Conservation (phyloP, 2,329 filamentous ascomycete species). For the Colletotrichum australisinense region DNA sequence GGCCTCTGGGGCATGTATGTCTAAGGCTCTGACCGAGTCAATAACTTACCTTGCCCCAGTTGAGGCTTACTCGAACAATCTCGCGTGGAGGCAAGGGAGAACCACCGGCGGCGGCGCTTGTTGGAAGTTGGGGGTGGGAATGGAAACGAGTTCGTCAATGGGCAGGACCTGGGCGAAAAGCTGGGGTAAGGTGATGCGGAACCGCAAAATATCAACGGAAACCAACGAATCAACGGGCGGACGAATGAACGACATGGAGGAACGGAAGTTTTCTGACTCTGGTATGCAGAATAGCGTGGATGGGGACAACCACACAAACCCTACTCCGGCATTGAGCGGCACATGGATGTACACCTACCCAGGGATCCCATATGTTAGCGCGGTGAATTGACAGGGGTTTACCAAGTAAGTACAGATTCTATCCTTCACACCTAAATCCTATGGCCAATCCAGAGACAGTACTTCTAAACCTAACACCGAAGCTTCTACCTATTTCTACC, state of each 20-base stretch:
- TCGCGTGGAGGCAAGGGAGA: constrained; percentile 2
- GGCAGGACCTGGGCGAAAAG: neutral
- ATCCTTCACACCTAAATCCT: no score
- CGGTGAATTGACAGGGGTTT: no score
- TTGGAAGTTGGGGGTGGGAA: neutral
- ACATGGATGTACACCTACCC: no score
- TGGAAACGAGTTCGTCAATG: neutral
- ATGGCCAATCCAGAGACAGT: no score
- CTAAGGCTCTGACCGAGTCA: neutral
- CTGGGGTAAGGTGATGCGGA: neutral
- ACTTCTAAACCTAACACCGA: no score
- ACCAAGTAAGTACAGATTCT: no score
- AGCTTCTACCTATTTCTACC: no score
- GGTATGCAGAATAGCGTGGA: neutral
- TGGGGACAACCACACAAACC: no score
- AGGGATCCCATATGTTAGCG: no score
- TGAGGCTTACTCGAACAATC: constrained; percentile 9
- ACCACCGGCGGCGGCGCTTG: neutral
- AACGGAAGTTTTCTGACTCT: neutral
- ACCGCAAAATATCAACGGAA: neutral
- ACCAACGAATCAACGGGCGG: neutral
- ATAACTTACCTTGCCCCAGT: neutral
- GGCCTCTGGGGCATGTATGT: neutral
- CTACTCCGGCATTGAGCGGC: neutral
- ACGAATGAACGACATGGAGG: neutral